Percentiles rank a stretch among this genome's conserved stretches.
These are phyloP conservation scores for Amanita exitialis DNA, from an alignment of 768 basidiomycete genomes.

Conservation along the genomic window DNA sequence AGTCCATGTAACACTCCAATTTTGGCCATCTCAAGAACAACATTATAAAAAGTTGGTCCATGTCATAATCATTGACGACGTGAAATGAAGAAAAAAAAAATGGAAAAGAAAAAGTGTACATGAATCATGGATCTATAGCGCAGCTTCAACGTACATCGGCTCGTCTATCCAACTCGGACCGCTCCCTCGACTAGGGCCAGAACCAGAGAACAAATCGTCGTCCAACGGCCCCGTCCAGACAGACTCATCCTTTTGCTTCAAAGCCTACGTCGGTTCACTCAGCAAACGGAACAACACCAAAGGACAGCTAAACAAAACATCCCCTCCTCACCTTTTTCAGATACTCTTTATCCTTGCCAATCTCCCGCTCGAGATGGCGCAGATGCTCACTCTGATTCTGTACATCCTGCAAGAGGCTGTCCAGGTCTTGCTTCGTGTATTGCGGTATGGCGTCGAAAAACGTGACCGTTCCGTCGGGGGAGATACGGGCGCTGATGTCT, in stretches of 20 bases:
- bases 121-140: not conserved
- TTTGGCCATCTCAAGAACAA: too few relatives aligned
- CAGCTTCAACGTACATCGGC: not conserved
- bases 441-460: slow-evolving; percentile 57
- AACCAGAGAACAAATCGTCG: slow-evolving; percentile 12
- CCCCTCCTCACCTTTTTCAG: slow-evolving; percentile 45
- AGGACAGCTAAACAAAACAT: not conserved
- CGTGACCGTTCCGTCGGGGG: slow-evolving; percentile 60
- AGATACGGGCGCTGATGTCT: slow-evolving; percentile 63
- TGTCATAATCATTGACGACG: too few relatives aligned
- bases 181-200: not conserved
- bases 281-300: slow-evolving; percentile 4
- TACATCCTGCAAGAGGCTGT: slow-evolving; percentile 39
- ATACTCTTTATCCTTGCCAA: slow-evolving; percentile 62
- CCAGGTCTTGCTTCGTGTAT: slow-evolving; percentile 53
- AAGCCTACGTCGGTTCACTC: slow-evolving; percentile 8
- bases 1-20: too few relatives aligned
- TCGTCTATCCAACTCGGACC: slow-evolving; percentile 3
- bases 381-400: slow-evolving; percentile 48
- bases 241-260: slow-evolving; percentile 14
- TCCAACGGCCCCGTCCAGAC: slow-evolving; percentile 12
- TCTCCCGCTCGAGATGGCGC: slow-evolving; percentile 38
- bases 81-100: too few relatives aligned
- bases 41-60: too few relatives aligned
- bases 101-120: too few relatives aligned